phyloP scores from a whole-genome alignment of 1,284 basidiomycete genomes.

The Butyriboletus appendiculatus region DNA sequence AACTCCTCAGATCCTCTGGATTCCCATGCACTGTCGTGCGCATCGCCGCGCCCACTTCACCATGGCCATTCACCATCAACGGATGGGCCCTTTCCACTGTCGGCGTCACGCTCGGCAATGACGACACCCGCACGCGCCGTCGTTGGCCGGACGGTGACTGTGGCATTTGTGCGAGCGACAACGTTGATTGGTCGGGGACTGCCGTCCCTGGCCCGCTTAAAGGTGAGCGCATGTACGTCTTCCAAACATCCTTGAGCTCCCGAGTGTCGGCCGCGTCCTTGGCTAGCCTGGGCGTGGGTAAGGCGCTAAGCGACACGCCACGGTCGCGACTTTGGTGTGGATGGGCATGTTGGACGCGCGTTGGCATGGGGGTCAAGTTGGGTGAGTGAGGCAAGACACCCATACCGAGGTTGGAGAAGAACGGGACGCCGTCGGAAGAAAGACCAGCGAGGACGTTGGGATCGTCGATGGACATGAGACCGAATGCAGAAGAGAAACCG shows the following conservation, averaged over 20 bases:
- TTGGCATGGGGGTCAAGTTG: conserved; percentile 50
- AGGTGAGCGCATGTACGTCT: conserved; percentile 70
- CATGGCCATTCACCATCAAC: conserved; percentile 20
- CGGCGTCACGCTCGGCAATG: conserved; percentile 70
- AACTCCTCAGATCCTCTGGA: conserved; percentile 64
- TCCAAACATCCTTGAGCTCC: conserved; percentile 74
- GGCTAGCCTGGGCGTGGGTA: conserved; percentile 26
- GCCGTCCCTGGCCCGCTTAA: conserved; percentile 40
- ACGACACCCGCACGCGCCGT: conserved; percentile 57
- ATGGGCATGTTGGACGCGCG: conserved; percentile 24
- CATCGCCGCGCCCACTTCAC: conserved; percentile 12
- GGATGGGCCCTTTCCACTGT: conserved; percentile 34
- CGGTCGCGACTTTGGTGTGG: conserved; percentile 27
- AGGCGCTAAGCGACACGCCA: conserved; percentile 21
- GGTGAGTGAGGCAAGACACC: conserved; percentile 38
- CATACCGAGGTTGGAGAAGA: conserved; percentile 49
- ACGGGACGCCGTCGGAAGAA: conserved; percentile 54
- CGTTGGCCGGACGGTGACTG: conserved; percentile 31
- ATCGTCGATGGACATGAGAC: conserved; percentile 71
- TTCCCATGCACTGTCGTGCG: conserved; percentile 45
- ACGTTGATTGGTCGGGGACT: conserved; percentile 6
- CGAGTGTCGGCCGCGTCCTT: conserved; percentile 50
- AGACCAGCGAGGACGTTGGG: conserved; percentile 62
- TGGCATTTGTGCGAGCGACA: conserved; percentile 21
- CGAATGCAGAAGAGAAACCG: conserved; percentile 66